These are phyloP conservation scores for Lodderomyces metapsilosis DNA, from an alignment of 1,139 yeast species.

Conservation along the genomic window DNA sequence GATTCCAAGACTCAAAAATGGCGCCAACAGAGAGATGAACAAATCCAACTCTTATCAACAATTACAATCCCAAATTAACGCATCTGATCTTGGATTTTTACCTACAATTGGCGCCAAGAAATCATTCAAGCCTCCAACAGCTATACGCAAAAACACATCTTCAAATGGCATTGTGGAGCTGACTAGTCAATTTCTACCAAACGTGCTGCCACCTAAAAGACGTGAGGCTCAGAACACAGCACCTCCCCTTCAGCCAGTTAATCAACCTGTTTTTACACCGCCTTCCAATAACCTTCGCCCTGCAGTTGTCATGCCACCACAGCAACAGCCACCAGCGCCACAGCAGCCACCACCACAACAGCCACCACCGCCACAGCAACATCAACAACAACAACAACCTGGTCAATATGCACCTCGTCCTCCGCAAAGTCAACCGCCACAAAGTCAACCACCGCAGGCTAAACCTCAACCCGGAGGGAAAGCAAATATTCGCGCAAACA, in stretches of 20 bases:
- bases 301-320: neutral
- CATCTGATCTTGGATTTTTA: slow-evolving; percentile 33
- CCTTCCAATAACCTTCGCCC: neutral
- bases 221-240: slow-evolving; percentile 9
- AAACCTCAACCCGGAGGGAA: slow-evolving; percentile 12
- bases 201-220: slow-evolving; percentile 6
- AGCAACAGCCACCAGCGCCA: slow-evolving; percentile 6
- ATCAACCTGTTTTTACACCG: neutral
- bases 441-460: neutral
- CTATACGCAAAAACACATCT: slow-evolving; percentile 23
- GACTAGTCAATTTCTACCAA: neutral
- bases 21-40: slow-evolving; percentile 37
- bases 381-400: slow-evolving; percentile 4
- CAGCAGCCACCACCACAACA: neutral
- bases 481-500: slow-evolving; percentile 14
- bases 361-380: slow-evolving; percentile 6
- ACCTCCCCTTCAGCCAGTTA: slow-evolving; percentile 7
- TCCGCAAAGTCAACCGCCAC: slow-evolving; percentile 5
- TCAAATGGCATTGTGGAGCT: neutral
- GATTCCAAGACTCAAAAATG: slow-evolving; percentile 38
- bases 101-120: slow-evolving; percentile 29
- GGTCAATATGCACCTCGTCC: slow-evolving; percentile 3
- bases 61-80: slow-evolving; percentile 41
- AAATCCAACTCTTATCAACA: slow-evolving; percentile 43
- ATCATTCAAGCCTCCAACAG: slow-evolving; percentile 34